A percentile compares a stretch with the other conserved stretches of the same genome.
Evolutionary conservation across 345 rosid genomes (phyloP).

Genomic region (Isatis tinctoria): DNA sequence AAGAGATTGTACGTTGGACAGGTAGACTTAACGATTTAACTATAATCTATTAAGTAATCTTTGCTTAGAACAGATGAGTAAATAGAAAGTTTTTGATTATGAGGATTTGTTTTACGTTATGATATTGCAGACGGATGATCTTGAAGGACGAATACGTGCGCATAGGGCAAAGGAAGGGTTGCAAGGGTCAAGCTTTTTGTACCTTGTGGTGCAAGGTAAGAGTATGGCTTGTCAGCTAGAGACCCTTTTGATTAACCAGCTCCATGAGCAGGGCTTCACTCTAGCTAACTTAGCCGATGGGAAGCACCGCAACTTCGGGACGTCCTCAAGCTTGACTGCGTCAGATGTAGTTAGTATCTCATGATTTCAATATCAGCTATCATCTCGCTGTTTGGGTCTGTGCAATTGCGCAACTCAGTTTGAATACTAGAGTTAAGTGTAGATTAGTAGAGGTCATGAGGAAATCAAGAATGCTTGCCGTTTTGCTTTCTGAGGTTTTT

Average conservation of each 20-base stretch:
- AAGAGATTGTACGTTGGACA: conserved; percentile 78
- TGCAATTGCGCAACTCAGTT: conserved; percentile 6
- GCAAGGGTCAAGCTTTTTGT: conserved; percentile 67
- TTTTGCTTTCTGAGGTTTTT: not conserved
- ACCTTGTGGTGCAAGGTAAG: conserved; percentile 80
- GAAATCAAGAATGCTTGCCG: not conserved
- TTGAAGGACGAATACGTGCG: conserved; percentile 65
- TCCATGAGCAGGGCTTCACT: conserved; percentile 53
- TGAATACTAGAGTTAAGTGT: conserved; percentile 5
- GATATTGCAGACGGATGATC: conserved; percentile 76
- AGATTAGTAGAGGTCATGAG: not conserved
- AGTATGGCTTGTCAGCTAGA: conserved; percentile 90
- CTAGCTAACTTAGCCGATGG: conserved; percentile 79
- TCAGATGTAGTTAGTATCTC: conserved; percentile 38
- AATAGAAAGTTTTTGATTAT: not conserved
- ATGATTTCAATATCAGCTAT: not conserved
- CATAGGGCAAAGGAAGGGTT: conserved; percentile 72
- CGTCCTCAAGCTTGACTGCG: conserved; percentile 32
- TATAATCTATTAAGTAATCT: not conserved
- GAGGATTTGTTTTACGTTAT: conserved; percentile 13
- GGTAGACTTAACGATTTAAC: conserved; percentile 38
- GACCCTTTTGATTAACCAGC: conserved; percentile 91
- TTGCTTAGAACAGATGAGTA: not conserved
- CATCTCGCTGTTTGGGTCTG: not conserved
- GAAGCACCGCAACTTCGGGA: conserved; percentile 86